Conservation (phyloP, 2,329 filamentous ascomycete genomes). For the Scedosporium aurantiacum region DNA sequence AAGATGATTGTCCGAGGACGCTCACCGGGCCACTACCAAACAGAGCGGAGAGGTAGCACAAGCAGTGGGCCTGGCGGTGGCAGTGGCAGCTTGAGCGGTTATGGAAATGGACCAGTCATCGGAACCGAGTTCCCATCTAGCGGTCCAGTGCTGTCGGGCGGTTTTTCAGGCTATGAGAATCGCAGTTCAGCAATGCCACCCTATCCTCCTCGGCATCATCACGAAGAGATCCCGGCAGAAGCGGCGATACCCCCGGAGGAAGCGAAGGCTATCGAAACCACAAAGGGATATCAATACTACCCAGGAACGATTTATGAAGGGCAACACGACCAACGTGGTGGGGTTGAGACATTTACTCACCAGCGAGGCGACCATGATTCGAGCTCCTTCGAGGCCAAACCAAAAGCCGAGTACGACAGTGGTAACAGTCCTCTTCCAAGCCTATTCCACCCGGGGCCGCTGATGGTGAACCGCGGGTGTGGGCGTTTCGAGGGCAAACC, state of each 20-base stretch:
- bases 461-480: slow-evolving; percentile 28
- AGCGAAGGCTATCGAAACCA: slow-evolving; percentile 34
- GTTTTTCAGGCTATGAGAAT: slow-evolving; percentile 28
- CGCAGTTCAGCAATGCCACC: slow-evolving; percentile 21
- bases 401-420: slow-evolving; percentile 38
- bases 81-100: slow-evolving; percentile 47
- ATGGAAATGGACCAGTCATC: slow-evolving; percentile 26
- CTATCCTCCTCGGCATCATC: slow-evolving; percentile 33
- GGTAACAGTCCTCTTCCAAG: slow-evolving; percentile 27
- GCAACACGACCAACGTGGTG: slow-evolving; percentile 28
- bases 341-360: slow-evolving; percentile 39
- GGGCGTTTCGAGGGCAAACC: slow-evolving; percentile 43
- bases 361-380: slow-evolving; percentile 13
- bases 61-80: slow-evolving; percentile 58
- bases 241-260: slow-evolving; percentile 40
- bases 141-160: slow-evolving; percentile 26
- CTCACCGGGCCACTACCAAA: slow-evolving; percentile 71
- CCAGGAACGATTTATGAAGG: slow-evolving; percentile 38
- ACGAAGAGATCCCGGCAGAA: slow-evolving; percentile 39
- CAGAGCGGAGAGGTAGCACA: slow-evolving; percentile 55
- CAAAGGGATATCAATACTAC: slow-evolving; percentile 46
- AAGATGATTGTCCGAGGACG: slow-evolving; percentile 81
- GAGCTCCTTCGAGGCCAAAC: slow-evolving; percentile 20
- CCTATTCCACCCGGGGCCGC: slow-evolving; percentile 30
- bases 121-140: slow-evolving; percentile 26